Conservation (phyloP, 2,329 filamentous ascomycete genomes). For the Botryotinia narcissicola region DNA sequence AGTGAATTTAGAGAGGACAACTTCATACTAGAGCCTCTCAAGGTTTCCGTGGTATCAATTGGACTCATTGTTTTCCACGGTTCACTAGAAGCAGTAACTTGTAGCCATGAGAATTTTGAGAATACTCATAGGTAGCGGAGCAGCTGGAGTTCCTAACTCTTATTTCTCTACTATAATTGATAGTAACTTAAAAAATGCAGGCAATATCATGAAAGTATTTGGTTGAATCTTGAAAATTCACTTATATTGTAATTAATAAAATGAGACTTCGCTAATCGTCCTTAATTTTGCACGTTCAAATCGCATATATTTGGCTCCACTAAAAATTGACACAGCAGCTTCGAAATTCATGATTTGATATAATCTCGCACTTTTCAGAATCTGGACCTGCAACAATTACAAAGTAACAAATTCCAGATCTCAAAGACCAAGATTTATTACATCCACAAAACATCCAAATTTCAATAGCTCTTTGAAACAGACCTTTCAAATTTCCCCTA, state of each 20-base stretch:
- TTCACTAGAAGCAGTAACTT: neutral
- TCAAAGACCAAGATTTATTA: neutral
- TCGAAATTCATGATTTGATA: neutral
- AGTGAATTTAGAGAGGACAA: neutral
- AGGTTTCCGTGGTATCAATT: neutral
- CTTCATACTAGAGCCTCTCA: neutral
- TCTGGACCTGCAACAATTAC: neutral
- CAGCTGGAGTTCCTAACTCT: neutral
- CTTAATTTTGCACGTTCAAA: neutral
- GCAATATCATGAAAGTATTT: neutral
- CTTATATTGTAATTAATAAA: neutral
- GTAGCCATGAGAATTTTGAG: neutral
- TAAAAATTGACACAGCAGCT: neutral
- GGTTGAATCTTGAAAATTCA: neutral
- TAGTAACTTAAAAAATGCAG: neutral
- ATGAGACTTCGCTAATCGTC: neutral
- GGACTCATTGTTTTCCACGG: neutral
- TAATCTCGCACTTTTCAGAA: neutral
- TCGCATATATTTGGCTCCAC: neutral
- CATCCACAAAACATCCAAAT: neutral
- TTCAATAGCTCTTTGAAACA: neutral
- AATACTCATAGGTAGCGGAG: no score
- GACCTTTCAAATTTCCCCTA: no score
- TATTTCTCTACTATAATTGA: neutral
- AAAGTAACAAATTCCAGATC: neutral